Evolutionary conservation across 768 basidiomycete genomes (phyloP).

Genomic region (Suillus ampliporus): DNA sequence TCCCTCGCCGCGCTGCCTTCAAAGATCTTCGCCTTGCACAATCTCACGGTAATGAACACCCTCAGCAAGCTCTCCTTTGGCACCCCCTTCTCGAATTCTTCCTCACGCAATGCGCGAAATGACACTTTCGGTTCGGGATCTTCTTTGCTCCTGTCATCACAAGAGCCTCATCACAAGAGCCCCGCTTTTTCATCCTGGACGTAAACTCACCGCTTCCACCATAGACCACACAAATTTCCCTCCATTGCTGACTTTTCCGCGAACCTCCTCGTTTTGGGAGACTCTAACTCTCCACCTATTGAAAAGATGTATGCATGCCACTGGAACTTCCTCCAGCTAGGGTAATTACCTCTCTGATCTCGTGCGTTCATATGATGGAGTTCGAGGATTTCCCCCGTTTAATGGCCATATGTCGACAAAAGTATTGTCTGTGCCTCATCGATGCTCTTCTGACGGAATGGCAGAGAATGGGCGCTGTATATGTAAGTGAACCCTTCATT

Average conservation of each 20-base stretch:
- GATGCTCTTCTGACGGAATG: neutral
- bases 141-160: constrained; percentile 70
- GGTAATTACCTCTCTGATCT: neutral
- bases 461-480: constrained; percentile 4
- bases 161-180: constrained; percentile 68
- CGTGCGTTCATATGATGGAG: neutral
- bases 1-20: constrained; percentile 63
- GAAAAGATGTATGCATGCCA: neutral
- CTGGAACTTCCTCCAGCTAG: neutral
- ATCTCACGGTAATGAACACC: constrained; percentile 64
- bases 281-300: constrained; percentile 23
- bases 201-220: constrained; percentile 56
- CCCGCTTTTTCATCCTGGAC: constrained; percentile 66
- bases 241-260: constrained; percentile 60
- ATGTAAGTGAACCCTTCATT: neutral
- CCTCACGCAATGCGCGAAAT: constrained; percentile 25
- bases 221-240: constrained; percentile 65
- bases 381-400: neutral
- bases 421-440: neutral
- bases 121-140: constrained; percentile 44
- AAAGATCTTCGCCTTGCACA: constrained; percentile 71
- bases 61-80: constrained; percentile 66
- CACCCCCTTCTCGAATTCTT: constrained; percentile 52
- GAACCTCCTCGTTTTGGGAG: constrained; percentile 63
- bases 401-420: neutral